Conservation (phyloP, 768 basidiomycete species). For the Bullera alba region DNA sequence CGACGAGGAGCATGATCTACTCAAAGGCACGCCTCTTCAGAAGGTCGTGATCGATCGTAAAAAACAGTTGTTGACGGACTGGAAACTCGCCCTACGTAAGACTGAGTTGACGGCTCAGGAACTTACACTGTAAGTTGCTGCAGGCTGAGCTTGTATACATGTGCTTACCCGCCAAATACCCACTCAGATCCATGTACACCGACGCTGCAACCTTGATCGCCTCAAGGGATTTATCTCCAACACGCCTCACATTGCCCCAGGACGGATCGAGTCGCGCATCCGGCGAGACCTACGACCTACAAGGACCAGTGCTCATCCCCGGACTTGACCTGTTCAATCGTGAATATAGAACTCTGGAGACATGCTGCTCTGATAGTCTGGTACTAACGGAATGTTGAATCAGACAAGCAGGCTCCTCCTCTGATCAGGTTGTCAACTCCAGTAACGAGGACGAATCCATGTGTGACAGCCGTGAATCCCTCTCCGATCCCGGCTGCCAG, state of each 20-base stretch:
- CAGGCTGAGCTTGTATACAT: not conserved
- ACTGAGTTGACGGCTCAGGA: slow-evolving; percentile 34
- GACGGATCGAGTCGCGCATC: slow-evolving; percentile 45
- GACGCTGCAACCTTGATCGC: slow-evolving; percentile 69
- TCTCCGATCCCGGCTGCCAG: slow-evolving; percentile 47
- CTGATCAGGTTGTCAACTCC: slow-evolving; percentile 67
- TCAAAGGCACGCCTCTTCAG: slow-evolving; percentile 73
- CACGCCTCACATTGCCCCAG: slow-evolving; percentile 57
- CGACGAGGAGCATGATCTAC: slow-evolving; percentile 55
- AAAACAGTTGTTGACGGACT: slow-evolving; percentile 59
- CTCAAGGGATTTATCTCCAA: slow-evolving; percentile 84
- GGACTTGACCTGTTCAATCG: slow-evolving; percentile 80
- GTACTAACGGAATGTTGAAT: slow-evolving; percentile 2
- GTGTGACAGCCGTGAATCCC: slow-evolving; percentile 62
- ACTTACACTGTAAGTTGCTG: slow-evolving; percentile 61
- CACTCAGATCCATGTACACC: slow-evolving; percentile 66
- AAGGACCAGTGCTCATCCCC: slow-evolving; percentile 68
- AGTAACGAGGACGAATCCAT: slow-evolving; percentile 39
- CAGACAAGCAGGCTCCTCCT: slow-evolving; percentile 63
- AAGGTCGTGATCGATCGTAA: slow-evolving; percentile 67
- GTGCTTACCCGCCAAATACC: not conserved
- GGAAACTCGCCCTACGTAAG: slow-evolving; percentile 54
- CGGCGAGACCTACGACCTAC: slow-evolving; percentile 10
- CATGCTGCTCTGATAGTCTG: too few species aligned
- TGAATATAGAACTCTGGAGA: slow-evolving; percentile 5